Evolutionary conservation across 1,139 yeast genomes (phyloP).

Genomic region (Suhomyces yuchorum): DNA sequence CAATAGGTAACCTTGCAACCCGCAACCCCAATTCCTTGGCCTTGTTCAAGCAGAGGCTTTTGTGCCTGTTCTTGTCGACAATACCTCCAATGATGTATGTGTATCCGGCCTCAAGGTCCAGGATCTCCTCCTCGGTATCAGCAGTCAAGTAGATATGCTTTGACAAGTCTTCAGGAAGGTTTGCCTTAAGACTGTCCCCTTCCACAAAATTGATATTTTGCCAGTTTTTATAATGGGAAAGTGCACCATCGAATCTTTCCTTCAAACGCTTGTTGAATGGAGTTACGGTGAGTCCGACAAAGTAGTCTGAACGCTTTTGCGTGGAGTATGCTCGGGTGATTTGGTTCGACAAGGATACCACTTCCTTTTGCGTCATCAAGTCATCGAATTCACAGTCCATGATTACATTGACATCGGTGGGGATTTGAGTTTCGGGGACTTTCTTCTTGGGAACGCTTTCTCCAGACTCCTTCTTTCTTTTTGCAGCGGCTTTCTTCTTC

Average conservation of each 20-base stretch:
- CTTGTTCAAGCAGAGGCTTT: constrained; percentile 75
- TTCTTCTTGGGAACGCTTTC: constrained; percentile 30
- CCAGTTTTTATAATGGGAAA: constrained; percentile 69
- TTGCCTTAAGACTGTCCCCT: constrained; percentile 43
- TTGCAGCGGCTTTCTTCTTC: constrained; percentile 51
- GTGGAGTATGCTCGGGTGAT: constrained; percentile 80
- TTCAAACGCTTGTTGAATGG: constrained; percentile 69
- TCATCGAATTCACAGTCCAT: constrained; percentile 92
- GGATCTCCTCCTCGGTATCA: constrained; percentile 70
- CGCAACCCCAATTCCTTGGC: constrained; percentile 72
- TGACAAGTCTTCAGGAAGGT: constrained; percentile 34
- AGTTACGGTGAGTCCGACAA: constrained; percentile 62
- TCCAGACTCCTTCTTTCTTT: constrained; percentile 29
- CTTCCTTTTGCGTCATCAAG: constrained; percentile 79
- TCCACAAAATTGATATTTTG: constrained; percentile 54
- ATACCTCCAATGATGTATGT: constrained; percentile 94
- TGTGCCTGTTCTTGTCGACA: constrained; percentile 93
- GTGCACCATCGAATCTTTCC: constrained; percentile 64
- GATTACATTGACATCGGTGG: constrained; percentile 55
- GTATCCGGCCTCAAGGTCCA: constrained; percentile 64
- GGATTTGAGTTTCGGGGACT: constrained; percentile 42
- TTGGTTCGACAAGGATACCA: constrained; percentile 76
- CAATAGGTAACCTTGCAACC: constrained; percentile 85
- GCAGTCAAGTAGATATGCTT: constrained; percentile 77
- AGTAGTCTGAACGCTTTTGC: constrained; percentile 61